Evolutionary conservation across 805 yeast species (phyloP).

Genomic region (Nakazawaea wickerhamii): DNA sequence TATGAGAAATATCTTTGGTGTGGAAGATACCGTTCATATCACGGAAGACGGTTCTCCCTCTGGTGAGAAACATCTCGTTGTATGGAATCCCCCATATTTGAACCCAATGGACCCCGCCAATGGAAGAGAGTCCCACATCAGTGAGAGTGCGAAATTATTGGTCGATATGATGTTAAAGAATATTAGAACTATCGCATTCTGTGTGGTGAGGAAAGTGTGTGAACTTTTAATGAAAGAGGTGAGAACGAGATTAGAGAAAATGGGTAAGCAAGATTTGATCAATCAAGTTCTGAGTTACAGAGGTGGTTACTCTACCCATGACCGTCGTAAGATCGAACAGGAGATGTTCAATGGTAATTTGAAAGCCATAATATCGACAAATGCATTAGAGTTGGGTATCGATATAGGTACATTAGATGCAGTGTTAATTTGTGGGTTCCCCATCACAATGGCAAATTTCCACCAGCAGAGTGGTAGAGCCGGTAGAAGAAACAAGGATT

Average conservation of each 20-base stretch:
- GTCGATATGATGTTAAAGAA: slow-evolving; percentile 58
- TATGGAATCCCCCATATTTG: slow-evolving; percentile 81
- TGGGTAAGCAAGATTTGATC: slow-evolving; percentile 38
- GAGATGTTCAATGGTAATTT: slow-evolving; percentile 87
- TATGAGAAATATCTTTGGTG: slow-evolving; percentile 70
- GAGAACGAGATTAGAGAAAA: slow-evolving; percentile 42
- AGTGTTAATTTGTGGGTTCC: slow-evolving; percentile 90
- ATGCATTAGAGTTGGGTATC: slow-evolving; percentile 92
- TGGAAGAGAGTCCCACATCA: slow-evolving; percentile 65
- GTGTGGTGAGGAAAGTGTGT: slow-evolving; percentile 80
- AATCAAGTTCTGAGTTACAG: slow-evolving; percentile 86
- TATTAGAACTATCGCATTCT: slow-evolving; percentile 82
- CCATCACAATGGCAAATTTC: slow-evolving; percentile 77
- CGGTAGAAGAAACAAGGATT: slow-evolving; percentile 82
- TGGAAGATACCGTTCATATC: slow-evolving; percentile 52
- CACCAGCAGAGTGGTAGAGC: slow-evolving; percentile 98
- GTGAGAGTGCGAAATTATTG: slow-evolving; percentile 71
- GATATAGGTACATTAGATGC: slow-evolving; percentile 93
- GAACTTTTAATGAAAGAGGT: slow-evolving; percentile 86
- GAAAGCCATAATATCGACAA: slow-evolving; percentile 86
- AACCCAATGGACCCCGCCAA: slow-evolving; percentile 50
- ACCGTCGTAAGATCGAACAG: slow-evolving; percentile 80
- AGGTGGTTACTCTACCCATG: slow-evolving; percentile 88
- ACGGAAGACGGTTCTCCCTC: slow-evolving; percentile 84
- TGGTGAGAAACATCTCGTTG: slow-evolving; percentile 67